Evolutionary conservation across 2,329 filamentous ascomycete species (phyloP), one percentile per base, ranked within the genome.

Genomic region (Monosporascus sp.): DNA sequence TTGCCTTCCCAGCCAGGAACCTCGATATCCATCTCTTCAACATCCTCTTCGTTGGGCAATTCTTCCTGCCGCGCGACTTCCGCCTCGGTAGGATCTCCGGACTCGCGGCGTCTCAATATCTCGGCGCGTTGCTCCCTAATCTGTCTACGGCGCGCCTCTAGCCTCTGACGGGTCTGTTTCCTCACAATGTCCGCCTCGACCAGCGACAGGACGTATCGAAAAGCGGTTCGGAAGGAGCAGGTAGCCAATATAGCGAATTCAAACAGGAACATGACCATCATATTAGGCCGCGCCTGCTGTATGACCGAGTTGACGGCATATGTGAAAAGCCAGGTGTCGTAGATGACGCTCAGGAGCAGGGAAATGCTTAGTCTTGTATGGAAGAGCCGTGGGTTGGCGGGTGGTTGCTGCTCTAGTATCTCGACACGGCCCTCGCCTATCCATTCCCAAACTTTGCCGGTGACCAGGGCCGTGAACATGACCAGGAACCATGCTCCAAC

Each of bases 221-320:
- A 77, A 2, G 83, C 80, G 0, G 91, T 96, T 47, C 93, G 91
- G 50, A 84, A 77, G 1, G 93, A 96, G 49, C 85, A 86, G 9
- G 95, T 87, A 2, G 84, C 80, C 55, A 97, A 75, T 44, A 99
- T 85, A 38, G 93, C 92, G 66, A 97, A 97, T 70, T 99, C 94
- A 63, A 99, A 99, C 6, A 95, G 84, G 65, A 99, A 99, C 91
- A 99, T 97, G 58, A 99, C 91, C 91, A 97, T 99, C 89, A 99
- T 97, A 54, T 95, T 94, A 0, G 93, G 91, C n/a, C 88, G 81
- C 2, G 93, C 90, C 67, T 95, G 86, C 53, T 89, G 85, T 48
- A 97, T 84, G 35, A 97, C 92, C 0, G 88, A 90, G 27, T 85
- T 82, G 56, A 96, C 79, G 54, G 88, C 87, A 69, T 96, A 97